A percentile compares a stretch with the other conserved stretches of the same genome.
phyloP scores from a whole-genome alignment of 495 filamentous ascomycete genomes.

The Aspergillus asperescens region DNA sequence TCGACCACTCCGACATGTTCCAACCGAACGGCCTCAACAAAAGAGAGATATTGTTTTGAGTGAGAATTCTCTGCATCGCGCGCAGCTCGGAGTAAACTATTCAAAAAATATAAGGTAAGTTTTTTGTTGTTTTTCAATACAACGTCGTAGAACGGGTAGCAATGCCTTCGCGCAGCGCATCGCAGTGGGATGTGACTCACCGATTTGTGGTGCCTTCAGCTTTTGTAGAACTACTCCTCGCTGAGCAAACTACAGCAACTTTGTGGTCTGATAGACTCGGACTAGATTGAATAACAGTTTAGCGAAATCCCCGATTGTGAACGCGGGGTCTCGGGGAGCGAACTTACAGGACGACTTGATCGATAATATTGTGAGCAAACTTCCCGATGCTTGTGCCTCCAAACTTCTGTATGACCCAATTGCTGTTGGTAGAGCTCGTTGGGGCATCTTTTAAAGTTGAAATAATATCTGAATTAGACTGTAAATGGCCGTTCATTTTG shows the following conservation, averaged over 20 bases:
- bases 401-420: constrained; percentile 83
- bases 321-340: background rate
- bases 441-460: constrained; percentile 13
- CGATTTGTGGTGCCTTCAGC: constrained; percentile 89
- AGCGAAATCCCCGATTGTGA: constrained; percentile 1
- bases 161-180: background rate
- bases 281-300: constrained; percentile 37
- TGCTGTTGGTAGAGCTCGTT: constrained; percentile 18
- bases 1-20: constrained; percentile 69
- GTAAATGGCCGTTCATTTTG: constrained; percentile 19
- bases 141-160: background rate
- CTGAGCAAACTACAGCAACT: constrained; percentile 89
- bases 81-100: constrained; percentile 63
- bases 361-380: constrained; percentile 63
- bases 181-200: constrained; percentile 50
- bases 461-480: constrained; percentile 11
- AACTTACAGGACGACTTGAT: constrained; percentile 66
- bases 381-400: constrained; percentile 73
- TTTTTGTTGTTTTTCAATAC: background rate
- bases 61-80: constrained; percentile 59
- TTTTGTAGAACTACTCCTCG: constrained; percentile 84
- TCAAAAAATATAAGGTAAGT: background rate
- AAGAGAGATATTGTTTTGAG: constrained; percentile 56
- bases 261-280: constrained; percentile 59
- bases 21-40: constrained; percentile 67